These are phyloP conservation scores for Isabelozyma heimii DNA, from an alignment of 805 yeast genomes.

Conservation along the genomic window DNA sequence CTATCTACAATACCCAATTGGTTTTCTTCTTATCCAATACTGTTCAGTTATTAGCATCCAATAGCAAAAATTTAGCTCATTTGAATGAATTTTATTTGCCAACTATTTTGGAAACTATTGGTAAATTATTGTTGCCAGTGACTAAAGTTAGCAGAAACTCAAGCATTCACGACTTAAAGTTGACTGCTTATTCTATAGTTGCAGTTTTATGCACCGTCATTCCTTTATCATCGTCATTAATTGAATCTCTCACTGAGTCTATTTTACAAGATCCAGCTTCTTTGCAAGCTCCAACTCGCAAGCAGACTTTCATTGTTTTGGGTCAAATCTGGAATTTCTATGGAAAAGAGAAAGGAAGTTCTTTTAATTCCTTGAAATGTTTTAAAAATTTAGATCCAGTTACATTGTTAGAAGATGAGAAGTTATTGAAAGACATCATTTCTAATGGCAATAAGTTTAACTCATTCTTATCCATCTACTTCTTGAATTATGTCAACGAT, in stretches of 20 bases:
- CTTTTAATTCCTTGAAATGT: constrained; percentile 7
- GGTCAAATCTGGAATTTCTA: constrained; percentile 38
- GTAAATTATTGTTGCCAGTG: constrained; percentile 45
- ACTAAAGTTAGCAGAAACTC: constrained; percentile 21
- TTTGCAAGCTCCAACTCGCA: constrained; percentile 15
- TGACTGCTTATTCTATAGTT: constrained; percentile 79
- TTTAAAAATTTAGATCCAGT: constrained; percentile 14
- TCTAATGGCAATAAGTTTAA: constrained; percentile 26
- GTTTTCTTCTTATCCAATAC: constrained; percentile 76
- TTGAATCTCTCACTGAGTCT: constrained; percentile 31
- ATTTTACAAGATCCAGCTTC: constrained; percentile 24
- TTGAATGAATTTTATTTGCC: constrained; percentile 53
- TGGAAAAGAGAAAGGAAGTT: constrained; percentile 2
- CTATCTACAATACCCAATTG: constrained; percentile 65
- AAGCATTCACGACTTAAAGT: constrained; percentile 55
- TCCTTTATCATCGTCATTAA: constrained; percentile 44
- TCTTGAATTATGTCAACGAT: constrained; percentile 16
- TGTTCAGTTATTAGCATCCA: constrained; percentile 65
- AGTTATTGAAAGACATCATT: constrained; percentile 8
- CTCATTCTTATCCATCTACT: constrained; percentile 29
- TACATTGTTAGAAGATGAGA: constrained; percentile 3
- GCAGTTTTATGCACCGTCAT: constrained; percentile 75
- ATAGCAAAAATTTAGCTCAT: constrained; percentile 43
- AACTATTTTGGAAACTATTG: constrained; percentile 54
- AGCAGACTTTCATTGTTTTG: constrained; percentile 36